Base-by-base conservation (phyloP, 768 basidiomycete species). In the Solioccasus polychromus region DNA sequence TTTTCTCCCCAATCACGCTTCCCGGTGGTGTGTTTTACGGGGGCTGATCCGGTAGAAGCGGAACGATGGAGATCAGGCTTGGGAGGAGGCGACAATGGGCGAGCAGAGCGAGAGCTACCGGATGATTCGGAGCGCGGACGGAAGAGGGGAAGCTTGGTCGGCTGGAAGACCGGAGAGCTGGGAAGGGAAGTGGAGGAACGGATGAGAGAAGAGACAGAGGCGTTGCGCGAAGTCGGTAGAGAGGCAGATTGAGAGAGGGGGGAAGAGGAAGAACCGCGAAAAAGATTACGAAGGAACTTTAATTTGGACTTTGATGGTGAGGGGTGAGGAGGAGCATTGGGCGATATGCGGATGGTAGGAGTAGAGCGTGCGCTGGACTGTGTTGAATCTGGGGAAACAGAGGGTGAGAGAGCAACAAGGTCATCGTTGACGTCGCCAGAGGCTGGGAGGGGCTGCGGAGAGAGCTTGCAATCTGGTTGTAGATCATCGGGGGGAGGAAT, bases 401-500 rank as follows among this genome's bases (percentile, higher is more conserved):
- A 40, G 25, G 57, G 63, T 2, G 58, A 53, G 19, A 54, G 54
- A 8, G 38, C 30, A 30, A 54, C 23, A 25, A 30, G 18, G n/a
- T 1, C 39, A 19, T 61, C 44, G 11, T 25, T 46, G 17, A 24
- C 15, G 40, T 54, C 46, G 8, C 14, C 35, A 8, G 28, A 29
- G 15, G 43, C 9, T 9, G 44, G 24, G 25, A 30, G 17, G 32
- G 48, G 12, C 17, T 49, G 49, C 0, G 31, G 24, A n/a, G 35
- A 14, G 29, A 39, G 19, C 34, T 53, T 57, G 19, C 40, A 8
- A 12, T 34, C 41, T 32, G 63, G 49, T 31, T 60, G 63, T 36
- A 51, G 47, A 17, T 74, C 71, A 40, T 66, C 65, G 19, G 61
- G 64, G 48, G 70, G 60, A 10, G 15, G 3, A 17, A 11, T 18